phyloP scores from a whole-genome alignment of 2,329 filamentous ascomycete species.

The Onygenales sp. region DNA sequence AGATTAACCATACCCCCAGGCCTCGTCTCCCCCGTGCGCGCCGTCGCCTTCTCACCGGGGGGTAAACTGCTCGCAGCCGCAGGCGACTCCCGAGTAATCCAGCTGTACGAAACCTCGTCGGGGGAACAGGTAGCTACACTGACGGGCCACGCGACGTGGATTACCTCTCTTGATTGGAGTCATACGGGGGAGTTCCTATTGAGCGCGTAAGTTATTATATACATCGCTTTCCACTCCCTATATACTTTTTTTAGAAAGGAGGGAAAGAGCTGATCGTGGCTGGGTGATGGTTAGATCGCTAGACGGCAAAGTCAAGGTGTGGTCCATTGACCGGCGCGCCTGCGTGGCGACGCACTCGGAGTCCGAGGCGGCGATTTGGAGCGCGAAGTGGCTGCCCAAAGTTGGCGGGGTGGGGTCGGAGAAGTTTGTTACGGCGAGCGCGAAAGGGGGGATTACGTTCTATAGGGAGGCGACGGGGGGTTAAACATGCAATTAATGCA shows the following conservation, averaged over 20 bases:
- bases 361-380: conserved; percentile 76
- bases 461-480: conserved; percentile 74
- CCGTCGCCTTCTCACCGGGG: conserved; percentile 79
- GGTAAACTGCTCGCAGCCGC: conserved; percentile 78
- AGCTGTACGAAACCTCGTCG: conserved; percentile 82
- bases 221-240: background rate
- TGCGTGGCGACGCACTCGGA: conserved; percentile 94
- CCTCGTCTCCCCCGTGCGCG: conserved; percentile 74
- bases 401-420: conserved; percentile 43
- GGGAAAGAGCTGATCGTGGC: background rate
- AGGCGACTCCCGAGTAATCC: conserved; percentile 80
- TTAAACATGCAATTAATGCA: conserved; percentile 23
- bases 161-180: conserved; percentile 87
- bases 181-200: conserved; percentile 85
- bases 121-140: conserved; percentile 89
- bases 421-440: conserved; percentile 72
- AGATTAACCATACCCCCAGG: conserved; percentile 42
- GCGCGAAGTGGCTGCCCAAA: conserved; percentile 74
- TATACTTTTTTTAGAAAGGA: background rate
- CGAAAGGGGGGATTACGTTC: conserved; percentile 66
- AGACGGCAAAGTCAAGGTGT: conserved; percentile 92
- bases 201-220: conserved; percentile 51
- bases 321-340: conserved; percentile 72
- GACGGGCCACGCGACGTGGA: conserved; percentile 71
- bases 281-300: conserved; percentile 46